Percentiles rank a stretch among this genome's conserved stretches.
phyloP scores from a whole-genome alignment of 176 grass and related monocot genomes.

The Aegilops umbellulata region DNA sequence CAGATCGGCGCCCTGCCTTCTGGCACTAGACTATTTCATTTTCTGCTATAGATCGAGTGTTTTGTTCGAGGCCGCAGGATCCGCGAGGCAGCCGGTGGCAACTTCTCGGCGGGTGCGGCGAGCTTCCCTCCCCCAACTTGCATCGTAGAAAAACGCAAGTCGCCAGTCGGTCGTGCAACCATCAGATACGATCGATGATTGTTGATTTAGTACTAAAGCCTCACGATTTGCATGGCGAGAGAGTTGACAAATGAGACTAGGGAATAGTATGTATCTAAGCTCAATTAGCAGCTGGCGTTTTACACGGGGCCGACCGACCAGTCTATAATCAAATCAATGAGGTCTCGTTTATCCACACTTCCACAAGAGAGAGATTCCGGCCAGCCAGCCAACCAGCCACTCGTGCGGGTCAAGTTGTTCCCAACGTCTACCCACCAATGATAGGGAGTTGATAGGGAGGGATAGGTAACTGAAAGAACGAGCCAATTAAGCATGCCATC shows the following conservation, averaged over 20 bases:
- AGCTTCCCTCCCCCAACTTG: background rate
- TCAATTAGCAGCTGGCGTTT: background rate
- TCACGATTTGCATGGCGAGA: background rate
- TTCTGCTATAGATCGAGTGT: background rate
- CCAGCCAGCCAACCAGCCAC: too few species aligned
- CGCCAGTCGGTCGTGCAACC: background rate
- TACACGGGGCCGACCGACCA: background rate
- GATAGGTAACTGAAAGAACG: too few species aligned
- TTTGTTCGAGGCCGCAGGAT: background rate
- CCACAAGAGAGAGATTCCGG: too few species aligned
- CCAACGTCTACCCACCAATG: background rate
- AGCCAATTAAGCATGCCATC: too few species aligned
- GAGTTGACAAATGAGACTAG: too few species aligned
- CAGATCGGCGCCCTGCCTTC: too few species aligned
- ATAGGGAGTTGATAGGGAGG: background rate
- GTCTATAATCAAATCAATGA: background rate
- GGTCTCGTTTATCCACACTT: too few species aligned
- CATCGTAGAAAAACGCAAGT: background rate
- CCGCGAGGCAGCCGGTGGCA: background rate
- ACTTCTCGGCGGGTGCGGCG: background rate
- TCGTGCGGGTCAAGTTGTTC: too few species aligned
- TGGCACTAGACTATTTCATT: background rate
- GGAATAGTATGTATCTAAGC: too few species aligned
- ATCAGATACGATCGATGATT: background rate
- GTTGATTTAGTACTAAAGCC: background rate